These are phyloP conservation scores for Perkinsus olseni DNA, from an alignment of 169 alveolate genomes.

Conservation along the genomic window DNA sequence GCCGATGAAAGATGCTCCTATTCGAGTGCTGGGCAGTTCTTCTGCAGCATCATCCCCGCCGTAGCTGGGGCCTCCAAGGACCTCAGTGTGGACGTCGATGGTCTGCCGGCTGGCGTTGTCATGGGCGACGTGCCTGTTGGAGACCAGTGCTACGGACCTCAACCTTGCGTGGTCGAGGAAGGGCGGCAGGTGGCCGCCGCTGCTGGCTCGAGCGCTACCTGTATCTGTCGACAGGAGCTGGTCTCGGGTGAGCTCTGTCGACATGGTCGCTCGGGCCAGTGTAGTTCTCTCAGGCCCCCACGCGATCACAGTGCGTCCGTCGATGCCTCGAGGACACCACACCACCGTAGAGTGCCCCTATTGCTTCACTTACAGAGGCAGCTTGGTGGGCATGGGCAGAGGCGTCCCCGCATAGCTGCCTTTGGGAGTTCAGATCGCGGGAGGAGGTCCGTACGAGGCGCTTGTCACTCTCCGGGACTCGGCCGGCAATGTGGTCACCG, in stretches of 20 bases:
- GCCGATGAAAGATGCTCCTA: background rate
- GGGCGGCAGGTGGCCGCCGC: background rate
- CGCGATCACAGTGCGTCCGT: background rate
- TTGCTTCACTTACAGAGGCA: background rate
- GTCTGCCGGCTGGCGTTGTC: background rate
- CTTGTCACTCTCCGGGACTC: background rate
- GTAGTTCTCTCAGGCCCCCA: background rate
- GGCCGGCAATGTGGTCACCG: background rate
- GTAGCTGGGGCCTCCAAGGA: background rate
- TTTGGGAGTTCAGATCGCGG: background rate
- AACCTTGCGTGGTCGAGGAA: background rate
- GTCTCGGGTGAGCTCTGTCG: background rate
- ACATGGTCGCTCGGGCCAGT: background rate
- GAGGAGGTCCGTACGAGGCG: background rate
- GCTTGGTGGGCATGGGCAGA: background rate
- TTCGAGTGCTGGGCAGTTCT: background rate
- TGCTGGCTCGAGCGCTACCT: background rate
- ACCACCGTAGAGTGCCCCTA: background rate
- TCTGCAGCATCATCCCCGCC: background rate
- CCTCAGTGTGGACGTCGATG: background rate
- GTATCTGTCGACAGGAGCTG: background rate
- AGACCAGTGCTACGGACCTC: background rate
- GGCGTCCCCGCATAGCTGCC: background rate
- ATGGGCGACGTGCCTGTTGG: background rate
- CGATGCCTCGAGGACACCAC: background rate